A percentile compares a stretch with the other conserved stretches of the same genome.
Evolutionary conservation across 1,284 basidiomycete species (phyloP).

Genomic region (Trichosporon sp.): DNA sequence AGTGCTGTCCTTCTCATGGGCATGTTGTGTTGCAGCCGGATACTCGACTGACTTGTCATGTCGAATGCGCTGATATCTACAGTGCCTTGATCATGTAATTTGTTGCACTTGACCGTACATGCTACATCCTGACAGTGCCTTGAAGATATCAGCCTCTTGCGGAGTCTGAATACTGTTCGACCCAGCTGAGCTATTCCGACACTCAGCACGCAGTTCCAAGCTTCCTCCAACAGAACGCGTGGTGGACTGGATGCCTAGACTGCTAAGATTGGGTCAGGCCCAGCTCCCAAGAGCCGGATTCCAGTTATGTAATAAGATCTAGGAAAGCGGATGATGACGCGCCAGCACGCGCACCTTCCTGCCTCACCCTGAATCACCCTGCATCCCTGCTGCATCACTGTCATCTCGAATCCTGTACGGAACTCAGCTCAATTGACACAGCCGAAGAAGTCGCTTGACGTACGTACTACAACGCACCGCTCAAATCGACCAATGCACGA

Average conservation of each 20-base stretch:
- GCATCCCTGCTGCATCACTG: too few species aligned
- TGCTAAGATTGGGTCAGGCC: neutral
- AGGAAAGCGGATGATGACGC: neutral
- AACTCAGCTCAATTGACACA: neutral
- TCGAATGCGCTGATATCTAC: neutral
- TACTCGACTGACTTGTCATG: neutral
- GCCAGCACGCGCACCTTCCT: neutral
- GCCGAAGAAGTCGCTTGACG: neutral
- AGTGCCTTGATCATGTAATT: neutral
- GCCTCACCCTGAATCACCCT: too few species aligned
- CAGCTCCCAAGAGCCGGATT: neutral
- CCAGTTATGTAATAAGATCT: neutral
- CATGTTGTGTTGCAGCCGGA: neutral
- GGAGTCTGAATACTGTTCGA: too few species aligned
- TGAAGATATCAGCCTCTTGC: too few species aligned
- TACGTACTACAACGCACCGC: neutral
- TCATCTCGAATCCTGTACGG: neutral
- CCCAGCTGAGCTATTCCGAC: too few species aligned
- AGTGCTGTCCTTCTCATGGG: neutral
- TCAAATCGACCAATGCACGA: neutral
- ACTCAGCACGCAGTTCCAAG: too few species aligned
- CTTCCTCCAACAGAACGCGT: too few species aligned
- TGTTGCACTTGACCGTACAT: too few species aligned
- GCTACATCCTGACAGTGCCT: too few species aligned
- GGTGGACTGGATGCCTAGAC: too few species aligned